Evolutionary conservation across 169 alveolate genomes (phyloP).

Genomic region (Babesia caballi): DNA sequence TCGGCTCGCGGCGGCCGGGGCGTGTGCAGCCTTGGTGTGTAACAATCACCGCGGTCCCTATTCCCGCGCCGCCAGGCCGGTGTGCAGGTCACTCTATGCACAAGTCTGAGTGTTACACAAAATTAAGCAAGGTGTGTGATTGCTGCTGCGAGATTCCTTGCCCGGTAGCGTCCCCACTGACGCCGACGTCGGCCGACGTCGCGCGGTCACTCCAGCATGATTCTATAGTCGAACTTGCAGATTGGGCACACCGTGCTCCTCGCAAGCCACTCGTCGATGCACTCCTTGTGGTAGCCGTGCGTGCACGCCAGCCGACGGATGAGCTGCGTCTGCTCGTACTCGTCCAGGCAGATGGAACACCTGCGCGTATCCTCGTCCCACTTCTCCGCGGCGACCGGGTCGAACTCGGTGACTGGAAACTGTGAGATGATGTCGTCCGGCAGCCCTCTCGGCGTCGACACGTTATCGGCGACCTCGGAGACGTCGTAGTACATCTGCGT

Average conservation of each 20-base stretch:
- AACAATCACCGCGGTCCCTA: too few species aligned
- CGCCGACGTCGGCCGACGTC: constrained; percentile 1
- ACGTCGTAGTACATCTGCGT: background rate
- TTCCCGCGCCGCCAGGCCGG: too few species aligned
- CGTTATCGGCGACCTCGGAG: background rate
- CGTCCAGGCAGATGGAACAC: constrained; percentile 58
- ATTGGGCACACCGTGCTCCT: constrained; percentile 67
- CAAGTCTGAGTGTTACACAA: too few species aligned
- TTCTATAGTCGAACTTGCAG: constrained; percentile 55
- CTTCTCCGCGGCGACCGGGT: constrained; percentile 7
- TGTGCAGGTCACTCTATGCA: too few species aligned
- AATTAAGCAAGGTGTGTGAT: background rate
- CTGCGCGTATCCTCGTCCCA: constrained; percentile 17
- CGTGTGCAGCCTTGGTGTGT: too few species aligned
- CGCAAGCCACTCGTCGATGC: constrained; percentile 63
- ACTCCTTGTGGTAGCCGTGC: constrained; percentile 59
- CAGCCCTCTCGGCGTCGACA: constrained; percentile 1
- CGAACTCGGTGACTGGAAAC: constrained; percentile 43
- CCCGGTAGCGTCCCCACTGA: background rate
- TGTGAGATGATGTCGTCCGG: constrained; percentile 40
- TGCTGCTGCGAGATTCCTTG: background rate
- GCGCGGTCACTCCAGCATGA: constrained; percentile 21
- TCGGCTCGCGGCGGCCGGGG: background rate
- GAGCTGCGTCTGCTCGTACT: constrained; percentile 31
- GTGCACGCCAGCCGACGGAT: constrained; percentile 60